Evolutionary conservation across 768 basidiomycete genomes (phyloP), one percentile per base, ranked within the genome.

Genomic region (Lentinus tigrinus): DNA sequence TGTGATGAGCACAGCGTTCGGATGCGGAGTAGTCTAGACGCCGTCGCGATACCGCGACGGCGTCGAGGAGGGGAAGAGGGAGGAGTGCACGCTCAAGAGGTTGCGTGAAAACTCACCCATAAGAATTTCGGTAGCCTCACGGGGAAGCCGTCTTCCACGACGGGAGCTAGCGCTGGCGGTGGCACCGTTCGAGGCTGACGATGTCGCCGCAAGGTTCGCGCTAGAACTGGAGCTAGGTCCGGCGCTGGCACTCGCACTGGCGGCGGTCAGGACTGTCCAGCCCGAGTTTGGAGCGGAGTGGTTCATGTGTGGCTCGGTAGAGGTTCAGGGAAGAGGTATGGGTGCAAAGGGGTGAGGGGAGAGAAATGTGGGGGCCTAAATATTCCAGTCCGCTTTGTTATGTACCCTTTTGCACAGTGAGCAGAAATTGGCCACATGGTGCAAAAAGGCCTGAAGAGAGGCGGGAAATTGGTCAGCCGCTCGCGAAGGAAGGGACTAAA

Each of bases 131-230:
- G 54, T 49, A 17, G 19, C 58, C 3, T 42, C 52, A 26, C 36
- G 38, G n/a, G 58, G 47, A 16, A 26, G 42, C 39, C 58, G 58
- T 40, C 47, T 52, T 38, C n/a, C n/a, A n/a, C n/a, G n/a, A n/a
- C n/a, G 43, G 50, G 39, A 16, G 40, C 17, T 42, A 8, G 40
- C 40, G 40, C 21, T n/a, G 17, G 40, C 17, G 40, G 40, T 17
- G 7, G 40, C 21, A 8, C 40, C 21, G 40, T n/a, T 17, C 17
- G 17, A 21, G n/a, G 13, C 21, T n/a, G 40, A 17, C 40, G 40
- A 8, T 42, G 40, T n/a, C 40, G 40, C n/a, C 7, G 40, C 40
- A 42, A n/a, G n/a, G n/a, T n/a, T n/a, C n/a, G n/a, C n/a, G n/a
- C 31, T 31, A 31, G 31, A 6, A 31, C 31, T 31, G 1, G 31